Conservation (phyloP, 495 filamentous ascomycete genomes). For the Aspergillus indologenus region DNA sequence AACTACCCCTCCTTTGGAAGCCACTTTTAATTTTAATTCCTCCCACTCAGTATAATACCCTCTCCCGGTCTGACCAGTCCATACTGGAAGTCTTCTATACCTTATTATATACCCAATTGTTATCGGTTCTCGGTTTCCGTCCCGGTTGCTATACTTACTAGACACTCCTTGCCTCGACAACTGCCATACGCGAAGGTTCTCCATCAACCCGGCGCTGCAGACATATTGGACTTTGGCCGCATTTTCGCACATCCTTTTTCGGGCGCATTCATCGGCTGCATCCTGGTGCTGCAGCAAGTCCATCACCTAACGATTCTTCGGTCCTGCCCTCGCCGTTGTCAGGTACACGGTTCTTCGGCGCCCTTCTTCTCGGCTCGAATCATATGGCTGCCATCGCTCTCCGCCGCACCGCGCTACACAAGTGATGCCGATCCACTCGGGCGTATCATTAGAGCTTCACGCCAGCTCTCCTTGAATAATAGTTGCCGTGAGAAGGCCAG, state of each 20-base stretch:
- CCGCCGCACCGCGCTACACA: conserved; percentile 18
- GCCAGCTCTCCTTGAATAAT: conserved; percentile 30
- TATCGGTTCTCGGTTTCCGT: not conserved
- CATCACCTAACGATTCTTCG: conserved; percentile 19
- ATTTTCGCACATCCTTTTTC: conserved; percentile 4
- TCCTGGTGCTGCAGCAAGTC: conserved; percentile 42
- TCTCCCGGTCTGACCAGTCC: conserved; percentile 3
- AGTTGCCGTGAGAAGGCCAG: conserved; percentile 19
- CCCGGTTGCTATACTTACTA: conserved; percentile 15
- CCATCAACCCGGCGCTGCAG: conserved; percentile 13
- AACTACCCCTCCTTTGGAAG: conserved; percentile 19
- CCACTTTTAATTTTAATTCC: conserved; percentile 12
- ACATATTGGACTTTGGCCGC: conserved; percentile 6
- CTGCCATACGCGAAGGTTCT: conserved; percentile 10
- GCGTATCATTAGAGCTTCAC: conserved; percentile 27
- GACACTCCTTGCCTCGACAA: conserved; percentile 14
- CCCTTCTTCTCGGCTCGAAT: conserved; percentile 7
- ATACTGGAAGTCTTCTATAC: not conserved
- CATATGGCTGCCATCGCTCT: conserved; percentile 17
- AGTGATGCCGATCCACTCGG: conserved; percentile 42
- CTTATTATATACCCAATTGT: conserved; percentile 13
- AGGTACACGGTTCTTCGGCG: conserved; percentile 29
- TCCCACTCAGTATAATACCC: not conserved
- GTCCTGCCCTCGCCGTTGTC: conserved; percentile 28
- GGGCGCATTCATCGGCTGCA: conserved; percentile 16